Evolutionary conservation across 352 stramenopile species (phyloP).

Genomic region (Pythium periplocum): DNA sequence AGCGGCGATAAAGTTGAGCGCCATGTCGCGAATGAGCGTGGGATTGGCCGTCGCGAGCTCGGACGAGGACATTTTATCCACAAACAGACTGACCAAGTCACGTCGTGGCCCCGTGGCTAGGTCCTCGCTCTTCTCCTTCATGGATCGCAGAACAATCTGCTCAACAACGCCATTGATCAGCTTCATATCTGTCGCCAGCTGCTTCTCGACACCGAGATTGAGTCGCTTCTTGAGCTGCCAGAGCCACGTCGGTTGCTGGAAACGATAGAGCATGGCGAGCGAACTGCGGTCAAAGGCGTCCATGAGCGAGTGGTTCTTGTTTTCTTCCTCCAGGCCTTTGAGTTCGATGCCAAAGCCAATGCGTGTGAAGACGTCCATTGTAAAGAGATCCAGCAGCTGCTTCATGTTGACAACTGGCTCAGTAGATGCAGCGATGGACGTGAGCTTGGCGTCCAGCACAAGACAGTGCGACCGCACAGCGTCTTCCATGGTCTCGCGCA

Average conservation of each 20-base stretch:
- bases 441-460: constrained; percentile 10
- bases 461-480: constrained; percentile 9
- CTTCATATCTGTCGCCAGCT: constrained; percentile 18
- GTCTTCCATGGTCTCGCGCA: constrained; percentile 43
- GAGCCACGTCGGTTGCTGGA: constrained; percentile 19
- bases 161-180: constrained; percentile 20
- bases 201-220: constrained; percentile 18
- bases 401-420: constrained; percentile 36
- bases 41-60: constrained; percentile 7
- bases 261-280: constrained; percentile 18
- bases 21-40: constrained; percentile 51
- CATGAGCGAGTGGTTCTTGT: constrained; percentile 21
- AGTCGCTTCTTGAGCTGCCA: constrained; percentile 24
- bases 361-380: constrained; percentile 67
- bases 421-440: constrained; percentile 10
- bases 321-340: constrained; percentile 31
- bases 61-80: constrained; percentile 13
- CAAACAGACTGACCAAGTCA: constrained; percentile 41
- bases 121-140: neutral
- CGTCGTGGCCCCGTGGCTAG: constrained; percentile 7
- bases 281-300: constrained; percentile 14
- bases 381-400: constrained; percentile 46
- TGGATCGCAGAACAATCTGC: constrained; percentile 22
- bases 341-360: constrained; percentile 70
- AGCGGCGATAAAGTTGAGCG: constrained; percentile 77